Base-by-base conservation (phyloP, 345 rosid species). In the Bruguiera parviflora region DNA sequence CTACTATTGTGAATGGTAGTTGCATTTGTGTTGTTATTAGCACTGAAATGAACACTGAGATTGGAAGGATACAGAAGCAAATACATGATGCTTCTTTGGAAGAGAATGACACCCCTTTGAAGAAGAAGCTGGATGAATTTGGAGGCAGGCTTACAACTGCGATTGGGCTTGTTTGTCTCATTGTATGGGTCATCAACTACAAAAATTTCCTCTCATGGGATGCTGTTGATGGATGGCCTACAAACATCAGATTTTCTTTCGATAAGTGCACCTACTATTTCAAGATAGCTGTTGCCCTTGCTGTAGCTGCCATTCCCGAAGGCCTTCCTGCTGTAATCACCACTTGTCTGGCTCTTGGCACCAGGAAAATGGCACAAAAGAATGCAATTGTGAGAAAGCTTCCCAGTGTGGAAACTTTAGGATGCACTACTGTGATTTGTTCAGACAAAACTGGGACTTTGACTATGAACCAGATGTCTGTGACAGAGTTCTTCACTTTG, bases 241-340 rank as follows among this genome's bases (percentile, higher is more conserved):
- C 72, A 53, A 89, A 92, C 68, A 16, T 90, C 28, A 76, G 58
- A 53, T 93, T 93, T 61, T 93, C 97, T 3, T 91, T 93, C 43
- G 88, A 87, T 83, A 93, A 89, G 73, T 91, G 98, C 70, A 93
- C 97, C 28, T 93, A 91, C 72, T 89, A 93, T 80, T 91, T 93
- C 82, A 90, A 93, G 78, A 93, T 93, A 70, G 97, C 98, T 1
- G 94, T 91, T 70, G 96, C 98, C 46, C 87, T 93, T 24, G 97
- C 98, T 20, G 97, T 92, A 37, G 98, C 97, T 16, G 98, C 98
- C 16, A 92, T 92, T 39, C 98, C 98, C 0, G 98, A 93, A 82
- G 98, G 97, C 65, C 88, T 93, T 73, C 98, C 98, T 29, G 97
- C 98, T 3, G 98, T 93, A 62, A 91, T 93, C 68, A 91, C 98